Conservation (phyloP, 768 basidiomycete genomes). For the Trametes villosa region DNA sequence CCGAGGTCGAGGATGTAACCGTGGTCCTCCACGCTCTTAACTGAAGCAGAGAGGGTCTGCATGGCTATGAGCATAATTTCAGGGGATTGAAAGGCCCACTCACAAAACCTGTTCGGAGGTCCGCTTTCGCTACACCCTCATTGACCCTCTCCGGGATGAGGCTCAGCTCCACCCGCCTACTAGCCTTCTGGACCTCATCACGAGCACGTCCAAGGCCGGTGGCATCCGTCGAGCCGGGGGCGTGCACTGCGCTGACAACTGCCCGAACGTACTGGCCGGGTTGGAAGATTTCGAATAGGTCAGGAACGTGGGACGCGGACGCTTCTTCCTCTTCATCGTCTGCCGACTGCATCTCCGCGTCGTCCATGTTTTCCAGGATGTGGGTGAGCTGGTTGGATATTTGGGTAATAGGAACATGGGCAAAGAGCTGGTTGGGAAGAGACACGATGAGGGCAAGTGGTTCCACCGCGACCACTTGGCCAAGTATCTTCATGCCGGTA, state of each 20-base stretch:
- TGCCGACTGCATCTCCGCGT: conserved; percentile 47
- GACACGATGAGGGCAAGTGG: conserved; percentile 91
- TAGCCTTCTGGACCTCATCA: conserved; percentile 68
- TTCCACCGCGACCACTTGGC: conserved; percentile 84
- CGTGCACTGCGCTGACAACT: conserved; percentile 70
- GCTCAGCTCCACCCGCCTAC: conserved; percentile 83
- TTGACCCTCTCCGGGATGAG: conserved; percentile 87
- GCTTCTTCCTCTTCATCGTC: conserved; percentile 55
- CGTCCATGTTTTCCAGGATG: conserved; percentile 65
- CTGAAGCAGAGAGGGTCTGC: conserved; percentile 75
- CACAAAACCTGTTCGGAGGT: conserved; percentile 77
- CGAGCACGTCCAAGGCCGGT: conserved; percentile 62
- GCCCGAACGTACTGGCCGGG: conserved; percentile 88
- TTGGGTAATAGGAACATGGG: conserved; percentile 93
- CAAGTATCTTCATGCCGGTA: conserved; percentile 85
- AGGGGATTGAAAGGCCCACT: conserved; percentile 39
- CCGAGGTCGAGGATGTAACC: conserved; percentile 92
- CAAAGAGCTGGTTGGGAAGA: conserved; percentile 93
- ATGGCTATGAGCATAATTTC: conserved; percentile 1
- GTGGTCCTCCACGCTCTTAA: conserved; percentile 91
- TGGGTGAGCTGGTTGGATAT: conserved; percentile 79
- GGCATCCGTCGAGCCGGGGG: conserved; percentile 64
- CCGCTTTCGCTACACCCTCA: conserved; percentile 73
- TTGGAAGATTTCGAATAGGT: conserved; percentile 73
- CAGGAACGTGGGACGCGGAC: conserved; percentile 52